Conservation (phyloP, 768 basidiomycete genomes). For the Candolleomyces aberdarensis region DNA sequence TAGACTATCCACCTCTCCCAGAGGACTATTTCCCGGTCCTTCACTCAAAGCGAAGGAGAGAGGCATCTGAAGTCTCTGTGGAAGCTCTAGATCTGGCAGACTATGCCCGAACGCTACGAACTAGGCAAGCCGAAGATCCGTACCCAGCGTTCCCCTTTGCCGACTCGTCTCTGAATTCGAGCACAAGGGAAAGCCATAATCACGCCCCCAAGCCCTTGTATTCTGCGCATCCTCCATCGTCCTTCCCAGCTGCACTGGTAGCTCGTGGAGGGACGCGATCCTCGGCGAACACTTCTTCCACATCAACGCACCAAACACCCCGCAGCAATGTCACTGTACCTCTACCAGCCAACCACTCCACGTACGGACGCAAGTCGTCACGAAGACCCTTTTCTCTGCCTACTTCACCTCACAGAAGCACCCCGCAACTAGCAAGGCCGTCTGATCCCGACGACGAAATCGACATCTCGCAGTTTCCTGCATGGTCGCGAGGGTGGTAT, state of each 20-base stretch:
- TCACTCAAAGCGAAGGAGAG: conserved; percentile 25
- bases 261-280: conserved; percentile 43
- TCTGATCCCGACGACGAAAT: conserved; percentile 39
- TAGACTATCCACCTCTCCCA: conserved; percentile 16
- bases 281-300: conserved; percentile 21
- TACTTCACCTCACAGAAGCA: conserved; percentile 27
- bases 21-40: conserved; percentile 16
- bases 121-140: conserved; percentile 31
- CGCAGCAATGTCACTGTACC: conserved; percentile 15
- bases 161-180: conserved; percentile 2
- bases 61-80: conserved; percentile 61
- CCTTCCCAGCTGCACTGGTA: conserved; percentile 37
- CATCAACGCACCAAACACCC: conserved; percentile 19
- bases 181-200: conserved; percentile 9
- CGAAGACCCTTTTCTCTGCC: conserved; percentile 51
- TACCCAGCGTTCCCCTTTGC: conserved; percentile 25
- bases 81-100: conserved; percentile 74
- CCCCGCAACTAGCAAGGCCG: conserved; percentile 17
- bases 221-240: conserved; percentile 24
- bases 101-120: conserved; percentile 52
- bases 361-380: conserved; percentile 14
- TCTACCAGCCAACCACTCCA: conserved; percentile 20
- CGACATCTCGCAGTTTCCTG: conserved; percentile 60
- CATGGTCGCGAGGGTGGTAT: conserved; percentile 66
- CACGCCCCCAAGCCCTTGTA: conserved; percentile 18